A percentile compares a stretch with the other conserved stretches of the same genome.
These are phyloP conservation scores for Trichosporon sp. DNA, from an alignment of 1,284 basidiomycete species.

Conservation along the genomic window DNA sequence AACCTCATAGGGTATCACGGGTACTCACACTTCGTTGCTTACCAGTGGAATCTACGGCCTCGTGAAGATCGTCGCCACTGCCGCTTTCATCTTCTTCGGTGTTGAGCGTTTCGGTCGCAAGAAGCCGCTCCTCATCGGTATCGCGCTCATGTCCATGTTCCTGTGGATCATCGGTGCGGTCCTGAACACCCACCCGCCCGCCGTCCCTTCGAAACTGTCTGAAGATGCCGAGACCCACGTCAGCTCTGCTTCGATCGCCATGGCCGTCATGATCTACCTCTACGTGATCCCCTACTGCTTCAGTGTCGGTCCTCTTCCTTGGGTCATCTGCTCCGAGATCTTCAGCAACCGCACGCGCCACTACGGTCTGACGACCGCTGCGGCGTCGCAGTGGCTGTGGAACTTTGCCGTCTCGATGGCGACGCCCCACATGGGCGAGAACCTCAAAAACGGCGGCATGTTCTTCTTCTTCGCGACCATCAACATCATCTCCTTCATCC, in stretches of 20 bases:
- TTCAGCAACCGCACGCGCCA: constrained; percentile 79
- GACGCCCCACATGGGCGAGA: constrained; percentile 67
- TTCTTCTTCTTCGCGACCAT: constrained; percentile 56
- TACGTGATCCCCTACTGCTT: constrained; percentile 58
- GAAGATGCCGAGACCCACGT: constrained; percentile 4
- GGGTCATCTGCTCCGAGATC: constrained; percentile 65
- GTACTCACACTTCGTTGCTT: constrained; percentile 64
- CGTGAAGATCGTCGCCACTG: constrained; percentile 72
- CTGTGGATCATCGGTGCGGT: constrained; percentile 72
- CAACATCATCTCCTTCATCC: constrained; percentile 49
- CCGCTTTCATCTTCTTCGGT: constrained; percentile 65
- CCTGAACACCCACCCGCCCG: constrained; percentile 69
- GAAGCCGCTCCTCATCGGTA: constrained; percentile 37
- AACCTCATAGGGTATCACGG: constrained; percentile 56
- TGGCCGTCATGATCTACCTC: constrained; percentile 55
- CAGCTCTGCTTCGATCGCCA: constrained; percentile 50
- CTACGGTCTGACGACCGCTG: constrained; percentile 71
- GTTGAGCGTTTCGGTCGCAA: constrained; percentile 62
- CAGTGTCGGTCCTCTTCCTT: constrained; percentile 51
- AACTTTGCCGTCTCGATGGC: constrained; percentile 75
- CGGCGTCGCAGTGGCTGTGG: constrained; percentile 73
- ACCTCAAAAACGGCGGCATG: constrained; percentile 48
- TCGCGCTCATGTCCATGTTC: constrained; percentile 66
- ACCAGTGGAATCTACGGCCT: constrained; percentile 83
- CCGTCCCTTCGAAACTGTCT: neutral